Evolutionary conservation across 2,329 filamentous ascomycete genomes (phyloP).

Genomic region (Aspergillus sp.): DNA sequence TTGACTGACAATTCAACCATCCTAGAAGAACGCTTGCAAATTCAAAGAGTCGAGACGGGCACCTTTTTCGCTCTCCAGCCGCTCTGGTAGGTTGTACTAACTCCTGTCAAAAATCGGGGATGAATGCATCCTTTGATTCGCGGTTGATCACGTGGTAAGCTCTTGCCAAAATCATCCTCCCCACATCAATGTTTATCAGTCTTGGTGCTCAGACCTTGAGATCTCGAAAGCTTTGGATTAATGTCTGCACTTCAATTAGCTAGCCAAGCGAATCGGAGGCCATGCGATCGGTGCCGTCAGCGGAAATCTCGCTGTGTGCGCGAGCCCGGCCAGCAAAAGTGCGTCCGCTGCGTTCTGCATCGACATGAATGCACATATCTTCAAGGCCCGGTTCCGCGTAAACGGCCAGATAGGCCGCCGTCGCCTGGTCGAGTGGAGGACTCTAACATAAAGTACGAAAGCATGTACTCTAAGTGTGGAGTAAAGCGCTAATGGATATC

Average conservation of each 20-base stretch:
- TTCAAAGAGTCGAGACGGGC: no score
- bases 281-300: conserved; percentile 12
- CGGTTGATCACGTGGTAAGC: background rate
- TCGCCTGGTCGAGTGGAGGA: background rate
- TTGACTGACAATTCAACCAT: no score
- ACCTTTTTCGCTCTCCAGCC: no score
- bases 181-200: background rate
- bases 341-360: conserved; percentile 2
- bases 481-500: background rate
- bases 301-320: conserved; percentile 11
- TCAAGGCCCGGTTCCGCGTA: conserved; percentile 1
- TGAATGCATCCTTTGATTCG: background rate
- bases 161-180: background rate
- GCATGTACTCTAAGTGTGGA: background rate
- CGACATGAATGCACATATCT: conserved; percentile 7
- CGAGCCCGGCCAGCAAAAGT: background rate
- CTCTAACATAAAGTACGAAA: background rate
- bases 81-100: no score
- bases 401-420: background rate
- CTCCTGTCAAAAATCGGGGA: background rate
- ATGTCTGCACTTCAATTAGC: background rate
- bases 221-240: background rate
- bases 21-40: no score
- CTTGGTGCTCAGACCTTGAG: background rate
- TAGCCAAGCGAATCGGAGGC: background rate